These are phyloP conservation scores for Aspergillus olivimuriae DNA, from an alignment of 495 filamentous ascomycete species.

Conservation along the genomic window DNA sequence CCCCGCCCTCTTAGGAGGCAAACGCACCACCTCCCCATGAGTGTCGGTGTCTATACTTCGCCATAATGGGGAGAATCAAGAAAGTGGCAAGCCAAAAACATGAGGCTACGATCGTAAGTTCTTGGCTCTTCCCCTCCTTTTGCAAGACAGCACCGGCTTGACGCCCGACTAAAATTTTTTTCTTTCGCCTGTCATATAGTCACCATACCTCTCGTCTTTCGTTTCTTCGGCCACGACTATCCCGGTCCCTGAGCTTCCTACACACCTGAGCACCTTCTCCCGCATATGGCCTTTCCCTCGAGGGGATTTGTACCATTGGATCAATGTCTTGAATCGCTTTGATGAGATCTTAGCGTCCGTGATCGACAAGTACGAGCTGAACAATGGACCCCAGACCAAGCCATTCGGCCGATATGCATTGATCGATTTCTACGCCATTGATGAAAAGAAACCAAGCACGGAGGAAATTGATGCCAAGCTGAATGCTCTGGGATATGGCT, in stretches of 20 bases:
- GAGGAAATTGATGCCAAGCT: slow-evolving; percentile 50
- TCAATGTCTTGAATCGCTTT: slow-evolving; percentile 88
- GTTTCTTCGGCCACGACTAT: slow-evolving; percentile 60
- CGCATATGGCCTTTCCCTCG: slow-evolving; percentile 91
- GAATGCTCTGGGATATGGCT: slow-evolving; percentile 51
- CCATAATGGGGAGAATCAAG: slow-evolving; percentile 89
- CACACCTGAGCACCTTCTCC: slow-evolving; percentile 72
- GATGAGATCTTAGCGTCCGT: slow-evolving; percentile 80
- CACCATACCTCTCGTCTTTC: slow-evolving; percentile 77
- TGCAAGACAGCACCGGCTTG: too few species aligned
- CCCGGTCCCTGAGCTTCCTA: slow-evolving; percentile 68
- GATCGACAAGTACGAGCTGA: slow-evolving; percentile 73
- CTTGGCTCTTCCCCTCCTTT: slow-evolving; percentile 8
- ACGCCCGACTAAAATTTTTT: slow-evolving; percentile 24
- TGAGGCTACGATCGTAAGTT: slow-evolving; percentile 84
- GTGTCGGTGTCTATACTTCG: slow-evolving; percentile 28
- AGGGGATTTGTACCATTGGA: slow-evolving; percentile 98
- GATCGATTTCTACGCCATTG: slow-evolving; percentile 42
- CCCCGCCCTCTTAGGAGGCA: slow-evolving; percentile 27
- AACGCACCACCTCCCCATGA: slow-evolving; percentile 42
- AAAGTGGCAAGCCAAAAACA: slow-evolving; percentile 90
- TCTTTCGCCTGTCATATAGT: slow-evolving; percentile 48
- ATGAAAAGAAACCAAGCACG: slow-evolving; percentile 31
- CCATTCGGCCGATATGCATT: slow-evolving; percentile 63
- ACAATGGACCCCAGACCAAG: slow-evolving; percentile 71